Evolutionary conservation across 2,329 filamentous ascomycete genomes (phyloP).

Genomic region (Alternaria atra): DNA sequence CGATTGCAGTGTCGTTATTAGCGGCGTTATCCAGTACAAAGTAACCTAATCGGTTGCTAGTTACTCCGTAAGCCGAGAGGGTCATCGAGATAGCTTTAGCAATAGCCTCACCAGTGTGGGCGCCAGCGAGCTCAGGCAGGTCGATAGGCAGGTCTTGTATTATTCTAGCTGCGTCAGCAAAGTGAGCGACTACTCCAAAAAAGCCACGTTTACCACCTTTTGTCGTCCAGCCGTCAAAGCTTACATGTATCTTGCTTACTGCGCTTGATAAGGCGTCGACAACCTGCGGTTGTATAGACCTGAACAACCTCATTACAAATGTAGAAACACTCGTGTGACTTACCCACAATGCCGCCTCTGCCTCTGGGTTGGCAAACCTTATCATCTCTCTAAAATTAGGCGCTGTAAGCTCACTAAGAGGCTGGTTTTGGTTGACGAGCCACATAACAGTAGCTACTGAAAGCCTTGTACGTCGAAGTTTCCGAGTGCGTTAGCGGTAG

Average conservation of each 20-base stretch:
- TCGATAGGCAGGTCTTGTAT: constrained; percentile 13
- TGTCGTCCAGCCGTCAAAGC: too few relatives aligned
- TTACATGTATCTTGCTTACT: too few relatives aligned
- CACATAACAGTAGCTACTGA: too few relatives aligned
- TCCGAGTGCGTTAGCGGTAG: too few relatives aligned
- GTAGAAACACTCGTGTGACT: not conserved
- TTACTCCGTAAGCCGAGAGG: too few relatives aligned
- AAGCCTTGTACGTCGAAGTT: too few relatives aligned
- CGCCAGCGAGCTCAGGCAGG: constrained; percentile 7
- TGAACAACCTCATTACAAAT: constrained; percentile 1
- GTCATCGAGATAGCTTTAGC: too few relatives aligned
- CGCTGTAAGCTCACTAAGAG: too few relatives aligned
- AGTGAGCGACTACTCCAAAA: constrained; percentile 8
- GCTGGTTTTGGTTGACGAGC: too few relatives aligned
- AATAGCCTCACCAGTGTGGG: constrained; percentile 11
- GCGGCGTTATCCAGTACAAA: too few relatives aligned
- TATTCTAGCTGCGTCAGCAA: not conserved
- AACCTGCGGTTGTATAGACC: constrained; percentile 3
- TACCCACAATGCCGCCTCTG: constrained; percentile 8
- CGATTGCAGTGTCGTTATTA: too few relatives aligned
- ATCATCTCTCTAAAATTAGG: not conserved
- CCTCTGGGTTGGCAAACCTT: not conserved
- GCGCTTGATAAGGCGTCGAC: not conserved
- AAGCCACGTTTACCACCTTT: not conserved
- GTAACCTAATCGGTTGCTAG: too few relatives aligned